A percentile compares a stretch with the other conserved stretches of the same genome.
phyloP scores from a whole-genome alignment of 371 early-diverging fungal species.

The Mucor circinelloides region DNA sequence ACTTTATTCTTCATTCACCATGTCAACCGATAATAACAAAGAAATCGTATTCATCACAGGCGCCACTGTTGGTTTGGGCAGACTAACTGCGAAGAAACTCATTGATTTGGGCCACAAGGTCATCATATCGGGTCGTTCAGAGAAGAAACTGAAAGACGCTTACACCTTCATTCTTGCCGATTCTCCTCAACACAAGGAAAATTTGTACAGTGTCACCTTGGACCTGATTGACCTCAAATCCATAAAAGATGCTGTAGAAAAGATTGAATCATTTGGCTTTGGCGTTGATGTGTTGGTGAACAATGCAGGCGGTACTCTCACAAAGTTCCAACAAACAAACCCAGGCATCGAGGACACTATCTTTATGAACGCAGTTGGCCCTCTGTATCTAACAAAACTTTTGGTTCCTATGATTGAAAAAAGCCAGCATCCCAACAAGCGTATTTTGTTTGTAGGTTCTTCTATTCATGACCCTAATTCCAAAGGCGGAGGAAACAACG shows the following conservation, averaged over 20 bases:
- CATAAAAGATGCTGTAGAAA: conserved; percentile 23
- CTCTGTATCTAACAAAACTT: conserved; percentile 32
- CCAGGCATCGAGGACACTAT: conserved; percentile 31
- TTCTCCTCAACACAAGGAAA: neutral
- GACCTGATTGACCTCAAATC: conserved; percentile 32
- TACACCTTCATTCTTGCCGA: conserved; percentile 17
- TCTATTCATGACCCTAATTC: conserved; percentile 35
- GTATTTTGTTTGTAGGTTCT: conserved; percentile 41
- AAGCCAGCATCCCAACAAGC: conserved; percentile 10
- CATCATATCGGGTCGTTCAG: conserved; percentile 39
- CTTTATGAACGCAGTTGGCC: conserved; percentile 41
- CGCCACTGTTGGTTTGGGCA: conserved; percentile 39
- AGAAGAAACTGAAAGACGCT: conserved; percentile 19
- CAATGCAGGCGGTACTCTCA: conserved; percentile 31
- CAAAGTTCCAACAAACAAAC: conserved; percentile 12
- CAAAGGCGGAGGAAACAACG: conserved; percentile 17
- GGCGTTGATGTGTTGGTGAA: conserved; percentile 34
- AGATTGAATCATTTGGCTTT: conserved; percentile 18
- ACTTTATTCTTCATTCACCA: neutral
- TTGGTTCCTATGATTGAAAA: conserved; percentile 30
- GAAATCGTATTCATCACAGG: conserved; percentile 43
- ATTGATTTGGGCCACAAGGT: conserved; percentile 35
- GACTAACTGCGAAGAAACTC: conserved; percentile 29
- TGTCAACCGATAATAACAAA: conserved; percentile 1
- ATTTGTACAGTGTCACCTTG: conserved; percentile 21